Evolutionary conservation across 1,284 basidiomycete species (phyloP), one percentile per base, ranked within the genome.

Genomic region (Naganishia liquefaciens): DNA sequence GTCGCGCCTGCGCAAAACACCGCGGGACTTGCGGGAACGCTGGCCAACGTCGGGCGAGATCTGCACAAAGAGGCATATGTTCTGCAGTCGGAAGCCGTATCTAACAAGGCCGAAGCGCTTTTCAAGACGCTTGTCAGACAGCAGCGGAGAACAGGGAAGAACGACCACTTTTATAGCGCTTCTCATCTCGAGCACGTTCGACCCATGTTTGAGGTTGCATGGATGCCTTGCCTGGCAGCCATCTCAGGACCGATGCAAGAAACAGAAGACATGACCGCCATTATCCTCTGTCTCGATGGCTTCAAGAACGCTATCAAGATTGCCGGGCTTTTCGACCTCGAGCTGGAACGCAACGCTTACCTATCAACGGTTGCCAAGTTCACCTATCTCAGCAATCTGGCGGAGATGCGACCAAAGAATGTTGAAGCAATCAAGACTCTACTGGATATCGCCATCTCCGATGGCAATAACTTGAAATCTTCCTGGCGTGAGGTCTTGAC

Each of bases 371-470:
- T 98, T n/a, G 88, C 84, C 52, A 98, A 97, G 76, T 96, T 97
- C 76, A 98, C 94, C 0, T 96, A 94, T 82, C 82, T 97, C 68
- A 96, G 91, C 78, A 97, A 98, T 74, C 80, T 97, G 9, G 91
- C 91, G 62, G 94, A 97, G 82, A 98, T 98, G 94, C 94, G 93
- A 80, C 85, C 91, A 43, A 97, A 97, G 82, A 97, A 97, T 75
- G 94, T 98, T 86, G 94, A 97, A 75, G 94, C 94, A 2, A 96
- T 98, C 80, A 97, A 96, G 79, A 82, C 91, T 3, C 81, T 98
- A 65, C 81, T 98, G 27, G 94, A 97, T 74, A 87, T 97, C 53
- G 94, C 94, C 7, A 88, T 95, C 47, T 88, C 86, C 15, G 93
- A 98, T 75, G 94, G 94, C 68, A 96, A 95, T 75, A 88, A 93